These are phyloP conservation scores for Ogataea polymorpha DNA, from an alignment of 805 yeast genomes.

Conservation along the genomic window DNA sequence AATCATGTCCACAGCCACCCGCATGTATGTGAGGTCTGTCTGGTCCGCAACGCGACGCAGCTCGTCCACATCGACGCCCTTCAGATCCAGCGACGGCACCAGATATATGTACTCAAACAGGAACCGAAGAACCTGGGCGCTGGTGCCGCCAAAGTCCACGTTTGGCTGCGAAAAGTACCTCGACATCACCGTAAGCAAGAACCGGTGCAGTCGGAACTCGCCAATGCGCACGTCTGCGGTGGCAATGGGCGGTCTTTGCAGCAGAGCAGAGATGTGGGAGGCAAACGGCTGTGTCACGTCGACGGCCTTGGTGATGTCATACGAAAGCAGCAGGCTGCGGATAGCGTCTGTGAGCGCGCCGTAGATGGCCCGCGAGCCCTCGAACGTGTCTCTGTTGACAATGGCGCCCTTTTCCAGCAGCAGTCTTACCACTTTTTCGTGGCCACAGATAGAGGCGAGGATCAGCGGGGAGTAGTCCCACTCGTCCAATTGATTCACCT, in stretches of 20 bases:
- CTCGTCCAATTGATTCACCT: constrained; percentile 52
- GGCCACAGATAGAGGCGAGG: constrained; percentile 75
- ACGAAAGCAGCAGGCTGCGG: constrained; percentile 52
- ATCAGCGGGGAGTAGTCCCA: constrained; percentile 77
- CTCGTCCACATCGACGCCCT: constrained; percentile 26
- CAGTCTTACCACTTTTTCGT: constrained; percentile 56
- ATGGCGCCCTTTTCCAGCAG: constrained; percentile 66
- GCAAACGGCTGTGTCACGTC: constrained; percentile 73
- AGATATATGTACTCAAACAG: constrained; percentile 28
- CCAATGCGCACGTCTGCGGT: constrained; percentile 35
- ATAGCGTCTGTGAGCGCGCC: constrained; percentile 74
- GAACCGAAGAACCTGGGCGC: constrained; percentile 33
- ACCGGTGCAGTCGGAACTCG: constrained; percentile 36
- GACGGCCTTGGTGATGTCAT: constrained; percentile 65
- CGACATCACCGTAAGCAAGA: constrained; percentile 36
- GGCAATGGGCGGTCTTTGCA: constrained; percentile 25
- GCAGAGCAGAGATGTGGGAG: constrained; percentile 56
- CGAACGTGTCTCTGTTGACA: constrained; percentile 78
- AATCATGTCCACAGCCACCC: constrained; percentile 30
- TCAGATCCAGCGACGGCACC: constrained; percentile 31
- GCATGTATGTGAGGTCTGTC: constrained; percentile 35
- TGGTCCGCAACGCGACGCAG: constrained; percentile 36
- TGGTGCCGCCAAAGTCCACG: constrained; percentile 13
- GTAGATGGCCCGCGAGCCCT: constrained; percentile 73
- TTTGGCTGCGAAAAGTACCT: constrained; percentile 1